Percentiles rank a stretch among this genome's conserved stretches.
phyloP scores from a whole-genome alignment of 177 flowering plant species.

The Vitis hybrid region DNA sequence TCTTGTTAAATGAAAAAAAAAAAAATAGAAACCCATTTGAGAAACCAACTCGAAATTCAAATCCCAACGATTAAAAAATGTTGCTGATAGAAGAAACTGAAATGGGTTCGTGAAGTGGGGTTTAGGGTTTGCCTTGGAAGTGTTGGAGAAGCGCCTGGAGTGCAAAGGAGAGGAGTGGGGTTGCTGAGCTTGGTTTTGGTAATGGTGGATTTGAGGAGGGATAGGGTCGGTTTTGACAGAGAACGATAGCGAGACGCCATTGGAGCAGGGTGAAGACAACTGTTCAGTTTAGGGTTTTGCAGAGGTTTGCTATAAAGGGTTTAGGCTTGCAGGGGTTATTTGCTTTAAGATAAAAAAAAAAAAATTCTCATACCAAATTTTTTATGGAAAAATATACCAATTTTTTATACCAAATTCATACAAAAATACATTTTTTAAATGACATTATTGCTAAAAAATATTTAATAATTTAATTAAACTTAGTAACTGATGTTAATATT shows the following conservation, averaged over 20 bases:
- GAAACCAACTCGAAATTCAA: neutral
- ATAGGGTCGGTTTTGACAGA: slow-evolving; percentile 51
- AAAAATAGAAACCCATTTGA: neutral
- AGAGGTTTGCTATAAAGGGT: slow-evolving; percentile 5
- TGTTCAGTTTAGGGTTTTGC: slow-evolving; percentile 3
- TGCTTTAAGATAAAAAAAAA: neutral
- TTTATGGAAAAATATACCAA: no score
- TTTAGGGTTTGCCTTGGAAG: slow-evolving; percentile 34
- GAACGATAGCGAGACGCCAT: slow-evolving; percentile 83
- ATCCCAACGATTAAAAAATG: neutral
- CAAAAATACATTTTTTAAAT: no score
- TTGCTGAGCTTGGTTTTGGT: slow-evolving; percentile 35
- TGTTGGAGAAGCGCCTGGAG: slow-evolving; percentile 33
- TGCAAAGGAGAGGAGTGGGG: slow-evolving; percentile 23
- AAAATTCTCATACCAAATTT: no score
- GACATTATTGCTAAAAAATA: no score
- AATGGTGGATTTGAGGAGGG: slow-evolving; percentile 50
- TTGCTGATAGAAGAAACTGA: neutral
- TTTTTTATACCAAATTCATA: no score
- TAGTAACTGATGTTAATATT: no score
- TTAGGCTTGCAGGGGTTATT: slow-evolving; percentile 21
- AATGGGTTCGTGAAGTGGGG: neutral
- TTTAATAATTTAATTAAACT: no score
- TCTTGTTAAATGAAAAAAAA: neutral
- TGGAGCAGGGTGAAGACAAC: slow-evolving; percentile 6